phyloP scores from a whole-genome alignment of 192 early-diverging fungal genomes.

The Coemansia biformis region DNA sequence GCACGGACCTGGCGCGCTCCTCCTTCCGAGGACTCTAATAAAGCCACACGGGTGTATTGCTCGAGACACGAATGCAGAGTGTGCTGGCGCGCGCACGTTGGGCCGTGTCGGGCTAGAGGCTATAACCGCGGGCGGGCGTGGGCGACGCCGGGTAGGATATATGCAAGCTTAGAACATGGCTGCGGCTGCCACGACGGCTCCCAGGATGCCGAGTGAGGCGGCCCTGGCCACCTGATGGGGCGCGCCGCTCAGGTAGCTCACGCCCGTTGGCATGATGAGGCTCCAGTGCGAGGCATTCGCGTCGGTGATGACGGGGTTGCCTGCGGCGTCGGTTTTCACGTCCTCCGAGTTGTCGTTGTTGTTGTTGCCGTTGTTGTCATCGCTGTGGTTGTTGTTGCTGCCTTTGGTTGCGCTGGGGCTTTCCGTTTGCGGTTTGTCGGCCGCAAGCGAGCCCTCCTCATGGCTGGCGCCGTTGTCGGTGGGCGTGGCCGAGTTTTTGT shows the following conservation, averaged over 20 bases:
- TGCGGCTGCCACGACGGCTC: background rate
- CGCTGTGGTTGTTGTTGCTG: constrained; percentile 1
- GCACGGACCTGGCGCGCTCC: too few species aligned
- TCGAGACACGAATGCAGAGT: background rate
- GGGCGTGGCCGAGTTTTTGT: background rate
- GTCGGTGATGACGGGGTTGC: constrained; percentile 43
- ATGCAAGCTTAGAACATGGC: constrained; percentile 32
- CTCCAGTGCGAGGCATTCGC: constrained; percentile 33
- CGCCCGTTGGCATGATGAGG: constrained; percentile 38
- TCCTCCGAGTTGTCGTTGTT: constrained; percentile 7
- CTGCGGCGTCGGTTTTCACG: constrained; percentile 23
- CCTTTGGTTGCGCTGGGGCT: background rate
- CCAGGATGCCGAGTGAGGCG: constrained; percentile 1
- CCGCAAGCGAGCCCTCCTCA: constrained; percentile 21
- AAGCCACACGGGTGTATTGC: too few species aligned
- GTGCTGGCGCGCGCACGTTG: too few species aligned
- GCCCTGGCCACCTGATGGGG: background rate
- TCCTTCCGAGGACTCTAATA: too few species aligned
- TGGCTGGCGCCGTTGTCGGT: background rate
- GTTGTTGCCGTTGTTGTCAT: constrained; percentile 4
- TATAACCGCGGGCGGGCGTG: too few species aligned
- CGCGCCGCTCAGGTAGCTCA: constrained; percentile 39
- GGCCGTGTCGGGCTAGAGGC: too few species aligned
- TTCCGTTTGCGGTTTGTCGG: constrained; percentile 9
- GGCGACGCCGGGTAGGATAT: too few species aligned